Base-by-base conservation (phyloP, 75 land plant genomes). In the Selaginella tamariscina region DNA sequence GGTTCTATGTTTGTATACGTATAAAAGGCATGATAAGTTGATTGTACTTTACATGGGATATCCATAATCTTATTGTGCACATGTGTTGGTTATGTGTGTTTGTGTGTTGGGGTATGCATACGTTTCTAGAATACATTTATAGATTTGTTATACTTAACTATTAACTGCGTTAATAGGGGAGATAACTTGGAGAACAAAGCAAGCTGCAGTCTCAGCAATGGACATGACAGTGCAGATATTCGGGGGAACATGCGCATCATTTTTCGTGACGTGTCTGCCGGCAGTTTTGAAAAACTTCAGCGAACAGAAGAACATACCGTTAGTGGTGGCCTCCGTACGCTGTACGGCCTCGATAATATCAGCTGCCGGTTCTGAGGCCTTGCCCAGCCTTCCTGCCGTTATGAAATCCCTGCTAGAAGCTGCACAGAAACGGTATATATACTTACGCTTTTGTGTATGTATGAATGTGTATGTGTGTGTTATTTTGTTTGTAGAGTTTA, bases 281-380 rank as follows among this genome's bases (percentile, higher is more conserved):
- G 57, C 69, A 57, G 66, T 85, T 30, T 21, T 70, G 22, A 27
- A 67, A 56, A 68, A 82, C 21, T 5, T 27, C 29, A 82, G 72
- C 32, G 30, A 39, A 27, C 32, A 80, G 59, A 23, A 68, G 62
- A 21, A 71, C 30, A 32, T 82, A 2, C n/a, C n/a, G n/a, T n/a
- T n/a, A n/a, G 65, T 80, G 49, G 71, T 82, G 0, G 32, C 66
- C 29, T 78, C 81, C 55, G 80, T 91, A 27, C 75, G 79, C 9
- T 74, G 85, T 54, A 65, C 80, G 32, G 77, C 78, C 54, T 67
- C 86, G 26, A 39, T 90, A 21, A 49, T 90, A 8, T 73, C 71
- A 70, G 77, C 65, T 2, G 80, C 87, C 67, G 92, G 92, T 56
- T 79, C 86, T 27, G 73, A 73, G 57, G 78, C 93, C 63, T 72